A percentile compares a stretch with the other conserved stretches of the same genome.
Evolutionary conservation across 2,329 filamentous ascomycete genomes (phyloP).

Genomic region (Exophiala sideris): DNA sequence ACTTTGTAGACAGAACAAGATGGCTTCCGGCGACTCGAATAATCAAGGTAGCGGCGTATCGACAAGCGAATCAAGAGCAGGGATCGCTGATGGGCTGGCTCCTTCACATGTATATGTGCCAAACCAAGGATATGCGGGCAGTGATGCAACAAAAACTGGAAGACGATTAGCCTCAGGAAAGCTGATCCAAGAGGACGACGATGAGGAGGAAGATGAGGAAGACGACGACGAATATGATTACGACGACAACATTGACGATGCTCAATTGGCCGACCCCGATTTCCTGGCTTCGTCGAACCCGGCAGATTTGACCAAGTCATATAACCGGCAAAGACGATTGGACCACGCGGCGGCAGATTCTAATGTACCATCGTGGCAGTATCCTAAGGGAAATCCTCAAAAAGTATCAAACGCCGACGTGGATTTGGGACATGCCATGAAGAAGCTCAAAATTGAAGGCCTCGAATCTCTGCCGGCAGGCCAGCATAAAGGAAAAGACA

Average conservation of each 20-base stretch:
- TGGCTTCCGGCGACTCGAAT: not conserved
- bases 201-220: conserved; percentile 46
- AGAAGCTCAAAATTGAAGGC: conserved; percentile 76
- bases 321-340: conserved; percentile 76
- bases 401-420: conserved; percentile 73
- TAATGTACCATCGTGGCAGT: conserved; percentile 52
- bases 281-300: conserved; percentile 56
- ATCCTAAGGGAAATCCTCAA: conserved; percentile 72
- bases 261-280: conserved; percentile 55
- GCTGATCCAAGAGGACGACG: conserved; percentile 32
- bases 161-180: conserved; percentile 29
- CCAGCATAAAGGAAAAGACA: conserved; percentile 54
- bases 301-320: conserved; percentile 75
- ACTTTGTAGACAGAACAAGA: not conserved
- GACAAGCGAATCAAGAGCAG: not conserved
- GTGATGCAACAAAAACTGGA: conserved; percentile 31
- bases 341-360: conserved; percentile 51
- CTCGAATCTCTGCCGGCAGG: conserved; percentile 18
- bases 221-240: conserved; percentile 58
- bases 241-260: conserved; percentile 56
- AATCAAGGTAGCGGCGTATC: not conserved
- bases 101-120: conserved; percentile 50
- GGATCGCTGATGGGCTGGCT: conserved; percentile 43
- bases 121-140: conserved; percentile 47
- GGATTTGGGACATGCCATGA: conserved; percentile 63